Conservation (phyloP, 345 rosid species). For the Gossypium thurberi region DNA sequence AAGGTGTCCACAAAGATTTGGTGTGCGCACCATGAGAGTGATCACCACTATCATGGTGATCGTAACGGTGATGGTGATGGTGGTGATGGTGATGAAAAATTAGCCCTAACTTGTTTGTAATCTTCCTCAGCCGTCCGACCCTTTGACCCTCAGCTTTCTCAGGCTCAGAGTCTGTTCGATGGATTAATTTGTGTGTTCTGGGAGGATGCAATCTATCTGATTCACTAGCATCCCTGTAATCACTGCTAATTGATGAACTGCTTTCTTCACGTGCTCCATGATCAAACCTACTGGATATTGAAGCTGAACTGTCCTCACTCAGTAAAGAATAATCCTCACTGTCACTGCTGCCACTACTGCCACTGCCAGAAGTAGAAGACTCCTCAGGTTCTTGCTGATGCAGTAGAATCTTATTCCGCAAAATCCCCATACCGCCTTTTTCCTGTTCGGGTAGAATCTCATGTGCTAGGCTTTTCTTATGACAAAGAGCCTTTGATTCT, state of each 20-base stretch:
- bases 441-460: slow-evolving; percentile 19
- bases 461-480: slow-evolving; percentile 13
- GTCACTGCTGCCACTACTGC: slow-evolving; percentile 22
- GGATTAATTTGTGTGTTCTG: slow-evolving; percentile 9
- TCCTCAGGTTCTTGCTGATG: slow-evolving; percentile 15
- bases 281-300: background rate
- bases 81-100: slow-evolving; percentile 59
- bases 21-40: background rate
- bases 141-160: slow-evolving; percentile 9
- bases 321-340: slow-evolving; percentile 9
- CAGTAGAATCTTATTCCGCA: background rate
- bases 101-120: slow-evolving; percentile 55
- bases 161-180: slow-evolving; percentile 5
- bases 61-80: slow-evolving; percentile 42
- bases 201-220: slow-evolving; percentile 2
- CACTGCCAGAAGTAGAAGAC: slow-evolving; percentile 23
- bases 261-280: background rate
- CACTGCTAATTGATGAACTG: slow-evolving; percentile 15
- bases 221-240: slow-evolving; percentile 3
- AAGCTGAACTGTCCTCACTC: background rate
- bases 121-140: slow-evolving; percentile 39
- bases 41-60: background rate
- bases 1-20: slow-evolving; percentile 36
- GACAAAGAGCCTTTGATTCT: slow-evolving; percentile 11
- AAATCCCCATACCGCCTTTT: background rate